Evolutionary conservation across 768 basidiomycete species (phyloP).

Genomic region (Trametes punicea): DNA sequence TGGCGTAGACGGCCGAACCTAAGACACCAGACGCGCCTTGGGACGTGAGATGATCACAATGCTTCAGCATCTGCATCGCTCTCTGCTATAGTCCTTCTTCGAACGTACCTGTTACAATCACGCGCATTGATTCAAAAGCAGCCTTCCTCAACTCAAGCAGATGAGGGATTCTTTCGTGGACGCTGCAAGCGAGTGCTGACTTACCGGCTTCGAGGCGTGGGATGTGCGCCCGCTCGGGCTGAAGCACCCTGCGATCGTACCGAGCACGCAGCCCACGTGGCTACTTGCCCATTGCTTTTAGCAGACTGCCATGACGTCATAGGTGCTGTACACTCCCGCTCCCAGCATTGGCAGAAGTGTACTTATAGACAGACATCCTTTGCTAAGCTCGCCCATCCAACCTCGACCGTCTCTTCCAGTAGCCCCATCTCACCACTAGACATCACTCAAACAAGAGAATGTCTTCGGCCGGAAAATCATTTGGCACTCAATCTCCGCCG

Average conservation of each 20-base stretch:
- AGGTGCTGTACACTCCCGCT: background rate
- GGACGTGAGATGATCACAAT: background rate
- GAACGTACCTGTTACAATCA: slow-evolving; percentile 55
- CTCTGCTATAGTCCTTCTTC: background rate
- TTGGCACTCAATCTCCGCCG: slow-evolving; percentile 55
- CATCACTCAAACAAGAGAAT: slow-evolving; percentile 6
- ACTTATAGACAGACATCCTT: background rate
- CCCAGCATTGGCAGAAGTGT: background rate
- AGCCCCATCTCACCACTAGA: background rate
- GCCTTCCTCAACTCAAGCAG: background rate
- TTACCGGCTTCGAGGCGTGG: background rate
- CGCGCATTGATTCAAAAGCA: slow-evolving; percentile 38
- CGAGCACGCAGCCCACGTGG: background rate
- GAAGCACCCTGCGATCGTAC: background rate
- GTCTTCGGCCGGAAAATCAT: slow-evolving; percentile 25
- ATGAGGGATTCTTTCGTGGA: too few relatives aligned
- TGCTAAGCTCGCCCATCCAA: background rate
- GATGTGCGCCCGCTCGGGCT: background rate
- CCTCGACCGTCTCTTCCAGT: background rate
- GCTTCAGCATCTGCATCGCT: background rate
- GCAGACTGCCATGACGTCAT: slow-evolving; percentile 11
- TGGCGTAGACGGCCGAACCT: slow-evolving; percentile 70
- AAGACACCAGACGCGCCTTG: slow-evolving; percentile 91
- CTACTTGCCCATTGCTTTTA: background rate
- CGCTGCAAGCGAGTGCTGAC: too few relatives aligned